Conservation (phyloP, 257 asterid genomes). For the Solanum pinnatisectum region DNA sequence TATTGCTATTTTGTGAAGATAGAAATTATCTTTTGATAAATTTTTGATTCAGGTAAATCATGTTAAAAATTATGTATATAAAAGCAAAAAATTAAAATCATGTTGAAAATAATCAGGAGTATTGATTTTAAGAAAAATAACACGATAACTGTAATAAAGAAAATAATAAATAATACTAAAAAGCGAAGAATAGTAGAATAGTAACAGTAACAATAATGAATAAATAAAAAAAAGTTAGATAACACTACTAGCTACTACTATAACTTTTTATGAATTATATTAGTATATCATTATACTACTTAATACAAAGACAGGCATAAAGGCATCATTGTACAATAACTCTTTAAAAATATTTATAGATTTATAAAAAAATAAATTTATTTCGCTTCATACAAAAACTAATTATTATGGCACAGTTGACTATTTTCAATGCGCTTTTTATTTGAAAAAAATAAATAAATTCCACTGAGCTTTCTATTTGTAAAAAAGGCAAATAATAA, state of each 20-base stretch:
- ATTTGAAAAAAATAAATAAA: neutral
- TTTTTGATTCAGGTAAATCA: neutral
- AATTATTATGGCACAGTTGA: neutral
- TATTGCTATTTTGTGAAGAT: too few species aligned
- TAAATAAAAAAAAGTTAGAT: too few species aligned
- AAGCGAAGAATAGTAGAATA: accelerated
- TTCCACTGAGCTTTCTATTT: neutral
- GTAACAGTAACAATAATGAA: too few species aligned
- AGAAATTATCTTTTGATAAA: neutral
- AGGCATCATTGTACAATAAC: neutral
- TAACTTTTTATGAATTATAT: too few species aligned
- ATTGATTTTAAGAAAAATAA: too few species aligned
- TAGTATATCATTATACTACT: too few species aligned
- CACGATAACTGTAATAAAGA: too few species aligned
- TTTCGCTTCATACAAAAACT: neutral
- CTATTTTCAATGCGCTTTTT: neutral
- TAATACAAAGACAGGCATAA: too few species aligned
- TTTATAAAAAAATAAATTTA: neutral
- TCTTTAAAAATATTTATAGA: neutral
- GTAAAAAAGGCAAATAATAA: neutral
- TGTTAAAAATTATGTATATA: neutral
- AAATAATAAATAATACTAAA: neutral
- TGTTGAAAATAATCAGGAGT: neutral
- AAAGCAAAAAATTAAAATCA: neutral
- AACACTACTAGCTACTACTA: too few species aligned